phyloP scores from a whole-genome alignment of 495 filamentous ascomycete species.

The Hyphodiscus hymeniophilus region DNA sequence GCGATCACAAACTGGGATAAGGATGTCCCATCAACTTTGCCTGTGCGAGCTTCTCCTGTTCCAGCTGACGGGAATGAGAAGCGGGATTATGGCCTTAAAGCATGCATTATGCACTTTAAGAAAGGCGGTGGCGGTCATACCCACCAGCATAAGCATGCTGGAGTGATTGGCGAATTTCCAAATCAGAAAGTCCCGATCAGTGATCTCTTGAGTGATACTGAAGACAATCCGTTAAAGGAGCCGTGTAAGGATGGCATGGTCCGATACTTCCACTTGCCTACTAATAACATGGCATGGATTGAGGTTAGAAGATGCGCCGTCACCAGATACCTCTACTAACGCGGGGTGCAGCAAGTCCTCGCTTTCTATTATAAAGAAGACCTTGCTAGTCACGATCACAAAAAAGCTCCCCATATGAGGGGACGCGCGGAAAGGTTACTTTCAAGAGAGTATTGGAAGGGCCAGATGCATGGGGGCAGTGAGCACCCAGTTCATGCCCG shows the following conservation, averaged over 20 bases:
- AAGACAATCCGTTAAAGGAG: slow-evolving; percentile 3
- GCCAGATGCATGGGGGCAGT: slow-evolving; percentile 6
- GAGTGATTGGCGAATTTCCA: slow-evolving; percentile 11
- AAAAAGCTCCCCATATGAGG: not conserved
- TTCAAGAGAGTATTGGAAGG: slow-evolving; percentile 11
- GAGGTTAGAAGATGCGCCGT: slow-evolving; percentile 2
- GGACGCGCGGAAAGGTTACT: slow-evolving; percentile 7
- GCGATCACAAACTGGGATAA: too few species aligned
- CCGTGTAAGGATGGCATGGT: not conserved
- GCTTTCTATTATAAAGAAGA: slow-evolving; percentile 15
- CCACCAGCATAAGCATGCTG: slow-evolving; percentile 1
- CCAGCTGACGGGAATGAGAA: too few species aligned
- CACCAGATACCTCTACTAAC: not conserved
- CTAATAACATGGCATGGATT: slow-evolving; percentile 18
- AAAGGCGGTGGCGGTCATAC: too few species aligned
- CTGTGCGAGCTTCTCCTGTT: too few species aligned
- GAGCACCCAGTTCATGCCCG: slow-evolving; percentile 13
- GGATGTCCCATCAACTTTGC: too few species aligned
- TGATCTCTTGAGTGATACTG: slow-evolving; percentile 1
- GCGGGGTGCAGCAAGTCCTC: slow-evolving; percentile 8
- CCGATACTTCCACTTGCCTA: slow-evolving; percentile 17
- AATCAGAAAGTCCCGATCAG: slow-evolving; percentile 14
- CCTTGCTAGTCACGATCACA: slow-evolving; percentile 1
- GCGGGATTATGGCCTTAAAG: too few species aligned
- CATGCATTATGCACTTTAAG: too few species aligned